These are phyloP conservation scores for Skeletonema marinoi DNA, from an alignment of 108 stramenopile species.

Conservation along the genomic window DNA sequence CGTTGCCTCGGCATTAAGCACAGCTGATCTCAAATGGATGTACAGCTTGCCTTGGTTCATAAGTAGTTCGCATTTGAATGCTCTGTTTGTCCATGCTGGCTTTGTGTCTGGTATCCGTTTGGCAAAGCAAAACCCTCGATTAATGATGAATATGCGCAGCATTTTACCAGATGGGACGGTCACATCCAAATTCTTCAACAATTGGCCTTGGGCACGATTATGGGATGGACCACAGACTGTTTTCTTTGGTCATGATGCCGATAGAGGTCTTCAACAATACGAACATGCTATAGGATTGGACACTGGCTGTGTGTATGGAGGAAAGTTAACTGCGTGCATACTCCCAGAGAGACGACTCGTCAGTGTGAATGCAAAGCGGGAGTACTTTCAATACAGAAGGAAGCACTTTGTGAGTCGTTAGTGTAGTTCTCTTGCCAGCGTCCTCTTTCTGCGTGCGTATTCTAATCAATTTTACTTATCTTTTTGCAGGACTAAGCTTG, in stretches of 20 bases:
- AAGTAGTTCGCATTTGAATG: conserved; percentile 38
- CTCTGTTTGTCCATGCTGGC: conserved; percentile 75
- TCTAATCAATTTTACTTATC: neutral
- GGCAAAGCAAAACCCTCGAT: conserved; percentile 46
- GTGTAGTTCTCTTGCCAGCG: neutral
- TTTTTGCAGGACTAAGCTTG: neutral
- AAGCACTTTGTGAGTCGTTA: conserved; percentile 77
- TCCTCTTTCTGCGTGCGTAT: neutral
- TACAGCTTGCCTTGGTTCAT: conserved; percentile 76
- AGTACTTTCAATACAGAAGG: conserved; percentile 76
- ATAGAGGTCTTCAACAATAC: conserved; percentile 73
- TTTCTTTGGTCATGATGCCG: conserved; percentile 93
- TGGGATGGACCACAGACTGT: conserved; percentile 73
- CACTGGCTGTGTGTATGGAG: conserved; percentile 90
- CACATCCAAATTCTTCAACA: conserved; percentile 85
- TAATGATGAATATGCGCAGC: conserved; percentile 67
- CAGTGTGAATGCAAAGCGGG: conserved; percentile 53
- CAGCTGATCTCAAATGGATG: conserved; percentile 75
- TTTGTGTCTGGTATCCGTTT: conserved; percentile 47
- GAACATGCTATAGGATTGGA: conserved; percentile 86
- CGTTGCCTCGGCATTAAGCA: conserved; percentile 78
- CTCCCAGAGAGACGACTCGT: conserved; percentile 73
- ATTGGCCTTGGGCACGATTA: conserved; percentile 52
- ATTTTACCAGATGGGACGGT: conserved; percentile 55
- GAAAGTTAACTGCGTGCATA: conserved; percentile 71